Evolutionary conservation across 2,329 filamentous ascomycete species (phyloP), one percentile per base, ranked within the genome.

Genomic region (Botryotinia convoluta): DNA sequence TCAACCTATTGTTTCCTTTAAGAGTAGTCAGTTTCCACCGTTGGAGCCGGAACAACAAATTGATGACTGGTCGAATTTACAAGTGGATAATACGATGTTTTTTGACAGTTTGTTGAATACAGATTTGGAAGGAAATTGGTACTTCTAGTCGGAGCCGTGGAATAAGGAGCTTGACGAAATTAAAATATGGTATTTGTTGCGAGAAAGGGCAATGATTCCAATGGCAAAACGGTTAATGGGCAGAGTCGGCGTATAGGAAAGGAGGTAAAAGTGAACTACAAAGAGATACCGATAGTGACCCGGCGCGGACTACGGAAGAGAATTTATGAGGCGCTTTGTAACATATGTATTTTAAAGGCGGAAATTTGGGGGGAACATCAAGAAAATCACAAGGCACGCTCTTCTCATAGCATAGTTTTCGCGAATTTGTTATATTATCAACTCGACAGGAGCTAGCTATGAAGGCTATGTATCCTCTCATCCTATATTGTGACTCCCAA

Each of bases 51-150:
- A 76, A 18, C 74, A 77, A 35, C 74, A 72, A 14, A 69, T 74
- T 16, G 62, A 77, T 70, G 75, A 78, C 64, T 80, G 78, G 78
- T 72, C 70, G 1, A 69, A 76, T 29, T 71, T 72, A 16, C 77
- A 78, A 37, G 74, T 74, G 18, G 79, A 80, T 51, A 78, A 80
- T 44, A 78, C 76, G 6, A 61, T 79, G 32, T 80, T 79, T 68
- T 81, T 81, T 74, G 79, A 81, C 69, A 78, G 79, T 68, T 64
- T 81, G 29, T 51, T 80, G 9, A 79, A 78, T 61, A 79, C 78
- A 6, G 79, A 81, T 77, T 74, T 80, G 32, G 79, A 80, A 69
- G 78, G 78, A 2, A 79, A 80, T 74, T 80, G 79, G 79, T 74
- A 77, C 14, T 77, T 77, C 61, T 78, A 70, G 74, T 45, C n/a